Percentiles rank a stretch among this genome's conserved stretches.
These are phyloP conservation scores for Xylaria arbuscula DNA, from an alignment of 2,329 filamentous ascomycete genomes.

Conservation along the genomic window DNA sequence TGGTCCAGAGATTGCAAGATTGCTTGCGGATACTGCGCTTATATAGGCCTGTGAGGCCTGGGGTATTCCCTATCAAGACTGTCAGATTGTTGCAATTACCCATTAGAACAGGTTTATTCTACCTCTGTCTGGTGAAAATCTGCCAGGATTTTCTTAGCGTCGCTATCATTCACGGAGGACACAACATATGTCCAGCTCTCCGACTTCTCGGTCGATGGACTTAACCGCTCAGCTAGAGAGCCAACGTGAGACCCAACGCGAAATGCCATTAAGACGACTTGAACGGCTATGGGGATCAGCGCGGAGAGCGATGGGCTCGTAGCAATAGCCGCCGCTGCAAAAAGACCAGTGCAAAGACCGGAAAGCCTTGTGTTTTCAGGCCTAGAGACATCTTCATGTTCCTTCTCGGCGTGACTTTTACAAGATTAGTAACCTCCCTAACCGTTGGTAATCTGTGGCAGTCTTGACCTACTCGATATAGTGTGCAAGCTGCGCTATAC, in stretches of 20 bases:
- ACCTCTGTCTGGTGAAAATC: slow-evolving; percentile 69
- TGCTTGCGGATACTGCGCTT: slow-evolving; percentile 62
- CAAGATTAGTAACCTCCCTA: slow-evolving; percentile 46
- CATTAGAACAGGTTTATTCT: slow-evolving; percentile 40
- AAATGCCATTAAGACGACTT: slow-evolving; percentile 74
- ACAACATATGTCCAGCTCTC: slow-evolving; percentile 76
- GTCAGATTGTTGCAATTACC: slow-evolving; percentile 10
- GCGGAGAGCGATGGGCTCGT: slow-evolving; percentile 71
- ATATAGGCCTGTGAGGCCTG: slow-evolving; percentile 62
- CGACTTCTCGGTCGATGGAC: slow-evolving; percentile 55
- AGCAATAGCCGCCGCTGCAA: slow-evolving; percentile 75
- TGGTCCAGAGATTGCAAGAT: slow-evolving; percentile 66
- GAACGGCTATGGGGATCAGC: slow-evolving; percentile 70
- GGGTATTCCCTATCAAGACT: slow-evolving; percentile 54
- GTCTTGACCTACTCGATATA: slow-evolving; percentile 70
- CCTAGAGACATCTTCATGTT: slow-evolving; percentile 64
- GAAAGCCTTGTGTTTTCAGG: slow-evolving; percentile 66
- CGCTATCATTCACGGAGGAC: slow-evolving; percentile 63
- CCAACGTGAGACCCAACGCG: slow-evolving; percentile 69
- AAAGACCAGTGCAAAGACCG: slow-evolving; percentile 75
- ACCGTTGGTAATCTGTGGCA: not conserved
- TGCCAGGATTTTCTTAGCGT: slow-evolving; percentile 62
- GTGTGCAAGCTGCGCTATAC: slow-evolving; percentile 73
- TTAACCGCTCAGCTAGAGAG: slow-evolving; percentile 60
- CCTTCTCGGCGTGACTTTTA: slow-evolving; percentile 62